These are phyloP conservation scores for Prototheca wickerhamii DNA, from an alignment of 163 green algal species.

Conservation along the genomic window DNA sequence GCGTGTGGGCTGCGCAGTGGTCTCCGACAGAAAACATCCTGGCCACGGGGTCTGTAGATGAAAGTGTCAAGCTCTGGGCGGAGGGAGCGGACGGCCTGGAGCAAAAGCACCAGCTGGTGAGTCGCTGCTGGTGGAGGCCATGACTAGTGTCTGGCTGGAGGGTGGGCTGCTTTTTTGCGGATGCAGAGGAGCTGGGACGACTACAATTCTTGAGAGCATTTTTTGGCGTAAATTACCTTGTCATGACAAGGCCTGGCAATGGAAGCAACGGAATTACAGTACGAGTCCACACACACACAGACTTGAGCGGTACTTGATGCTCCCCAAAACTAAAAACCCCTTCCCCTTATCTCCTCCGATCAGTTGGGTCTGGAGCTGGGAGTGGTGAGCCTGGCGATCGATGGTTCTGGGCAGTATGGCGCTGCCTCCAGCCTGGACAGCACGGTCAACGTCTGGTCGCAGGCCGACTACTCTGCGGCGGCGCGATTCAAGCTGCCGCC, in stretches of 20 bases:
- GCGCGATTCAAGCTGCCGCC: conserved; percentile 35
- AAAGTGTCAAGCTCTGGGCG: conserved; percentile 78
- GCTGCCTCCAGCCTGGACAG: conserved; percentile 75
- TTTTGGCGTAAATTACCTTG: too few relatives aligned
- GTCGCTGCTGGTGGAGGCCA: too few relatives aligned
- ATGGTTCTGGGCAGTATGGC: conserved; percentile 60
- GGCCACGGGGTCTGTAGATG: conserved; percentile 81
- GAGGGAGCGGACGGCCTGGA: conserved; percentile 36
- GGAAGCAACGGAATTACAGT: too few relatives aligned
- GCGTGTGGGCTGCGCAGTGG: conserved; percentile 75
- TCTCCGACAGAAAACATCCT: conserved; percentile 42
- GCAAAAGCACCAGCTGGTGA: conserved; percentile 45
- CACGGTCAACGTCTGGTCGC: conserved; percentile 73
- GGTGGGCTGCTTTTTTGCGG: too few relatives aligned
- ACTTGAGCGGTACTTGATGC: too few relatives aligned
- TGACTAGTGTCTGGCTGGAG: too few relatives aligned
- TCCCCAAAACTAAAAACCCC: too few relatives aligned
- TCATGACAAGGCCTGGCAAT: too few relatives aligned
- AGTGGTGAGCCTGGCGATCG: conserved; percentile 70
- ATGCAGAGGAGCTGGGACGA: too few relatives aligned
- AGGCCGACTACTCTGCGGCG: conserved; percentile 28
- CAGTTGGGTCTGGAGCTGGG: conserved; percentile 68
- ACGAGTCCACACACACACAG: too few relatives aligned
- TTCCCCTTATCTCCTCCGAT: not conserved
- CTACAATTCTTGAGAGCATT: too few relatives aligned